phyloP scores from a whole-genome alignment of 371 early-diverging fungal species.

The Mucor saturninus region DNA sequence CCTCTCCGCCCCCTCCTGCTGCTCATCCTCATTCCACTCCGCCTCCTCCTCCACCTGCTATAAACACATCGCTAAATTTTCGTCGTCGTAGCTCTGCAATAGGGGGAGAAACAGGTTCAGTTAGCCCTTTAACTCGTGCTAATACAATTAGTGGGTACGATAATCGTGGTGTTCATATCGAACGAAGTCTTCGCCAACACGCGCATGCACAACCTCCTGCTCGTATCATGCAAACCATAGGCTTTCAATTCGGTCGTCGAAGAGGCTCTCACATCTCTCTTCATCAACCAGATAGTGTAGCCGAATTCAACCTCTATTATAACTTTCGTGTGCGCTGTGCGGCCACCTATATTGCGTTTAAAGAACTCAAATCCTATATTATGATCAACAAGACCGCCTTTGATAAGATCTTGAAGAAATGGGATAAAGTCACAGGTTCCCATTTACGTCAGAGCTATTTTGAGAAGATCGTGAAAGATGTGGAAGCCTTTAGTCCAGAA shows the following conservation, averaged over 20 bases:
- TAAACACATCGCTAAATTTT: too few species aligned
- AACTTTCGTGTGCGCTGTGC: slow-evolving; percentile 28
- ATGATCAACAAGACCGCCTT: slow-evolving; percentile 91
- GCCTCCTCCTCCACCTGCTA: too few species aligned
- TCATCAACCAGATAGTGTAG: slow-evolving; percentile 8
- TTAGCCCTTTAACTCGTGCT: not conserved
- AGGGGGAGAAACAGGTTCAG: too few species aligned
- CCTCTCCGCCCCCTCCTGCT: too few species aligned
- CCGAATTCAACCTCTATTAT: slow-evolving; percentile 20
- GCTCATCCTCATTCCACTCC: too few species aligned
- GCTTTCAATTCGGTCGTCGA: slow-evolving; percentile 13
- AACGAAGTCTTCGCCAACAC: slow-evolving; percentile 13
- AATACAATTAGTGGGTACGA: slow-evolving; percentile 7
- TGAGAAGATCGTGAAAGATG: slow-evolving; percentile 57
- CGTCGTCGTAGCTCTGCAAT: too few species aligned
- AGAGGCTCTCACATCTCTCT: slow-evolving; percentile 16
- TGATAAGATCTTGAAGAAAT: slow-evolving; percentile 93
- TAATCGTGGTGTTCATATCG: slow-evolving; percentile 8
- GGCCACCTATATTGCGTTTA: slow-evolving; percentile 66
- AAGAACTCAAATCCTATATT: slow-evolving; percentile 82
- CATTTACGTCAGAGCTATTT: slow-evolving; percentile 55
- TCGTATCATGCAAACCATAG: slow-evolving; percentile 11
- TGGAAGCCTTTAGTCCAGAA: slow-evolving; percentile 55
- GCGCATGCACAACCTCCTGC: slow-evolving; percentile 4
- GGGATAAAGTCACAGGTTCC: slow-evolving; percentile 80